Percentiles rank a stretch among this genome's conserved stretches.
These are phyloP conservation scores for Rhododendron griersonianum DNA, from an alignment of 148 eudicot genomes.

Conservation along the genomic window DNA sequence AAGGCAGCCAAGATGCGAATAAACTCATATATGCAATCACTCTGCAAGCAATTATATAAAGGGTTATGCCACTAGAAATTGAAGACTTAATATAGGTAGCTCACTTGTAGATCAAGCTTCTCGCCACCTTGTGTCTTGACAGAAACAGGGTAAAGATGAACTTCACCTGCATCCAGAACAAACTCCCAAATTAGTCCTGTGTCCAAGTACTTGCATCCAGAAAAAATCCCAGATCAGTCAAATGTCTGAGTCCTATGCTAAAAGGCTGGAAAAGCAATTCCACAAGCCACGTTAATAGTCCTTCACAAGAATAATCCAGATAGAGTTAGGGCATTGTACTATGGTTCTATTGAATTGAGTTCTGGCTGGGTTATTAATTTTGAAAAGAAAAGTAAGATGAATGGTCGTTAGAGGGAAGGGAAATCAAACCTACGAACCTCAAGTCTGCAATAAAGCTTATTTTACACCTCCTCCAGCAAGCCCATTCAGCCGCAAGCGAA, in stretches of 20 bases:
- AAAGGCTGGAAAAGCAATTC: conserved; percentile 5
- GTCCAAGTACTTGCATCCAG: conserved; percentile 30
- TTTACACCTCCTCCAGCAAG: background rate
- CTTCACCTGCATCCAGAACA: conserved; percentile 49
- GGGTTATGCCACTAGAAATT: background rate
- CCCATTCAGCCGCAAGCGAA: background rate
- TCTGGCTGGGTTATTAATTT: background rate
- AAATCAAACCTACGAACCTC: background rate
- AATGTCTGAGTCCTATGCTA: background rate
- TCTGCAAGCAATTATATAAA: background rate
- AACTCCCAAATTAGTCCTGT: background rate
- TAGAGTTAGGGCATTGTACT: background rate
- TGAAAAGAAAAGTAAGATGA: background rate
- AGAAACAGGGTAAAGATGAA: conserved; percentile 74
- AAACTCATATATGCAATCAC: background rate
- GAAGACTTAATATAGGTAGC: conserved; percentile 13
- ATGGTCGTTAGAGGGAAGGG: background rate
- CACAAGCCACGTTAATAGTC: background rate
- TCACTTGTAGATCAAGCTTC: conserved; percentile 88
- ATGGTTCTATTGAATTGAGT: background rate
- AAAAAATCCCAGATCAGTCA: background rate
- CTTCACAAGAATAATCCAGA: background rate
- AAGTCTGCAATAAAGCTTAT: background rate
- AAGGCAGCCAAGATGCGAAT: background rate
- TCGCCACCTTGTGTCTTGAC: conserved; percentile 84